Conservation (phyloP, 2,329 filamentous ascomycete genomes). For the Penicillium sp. region DNA sequence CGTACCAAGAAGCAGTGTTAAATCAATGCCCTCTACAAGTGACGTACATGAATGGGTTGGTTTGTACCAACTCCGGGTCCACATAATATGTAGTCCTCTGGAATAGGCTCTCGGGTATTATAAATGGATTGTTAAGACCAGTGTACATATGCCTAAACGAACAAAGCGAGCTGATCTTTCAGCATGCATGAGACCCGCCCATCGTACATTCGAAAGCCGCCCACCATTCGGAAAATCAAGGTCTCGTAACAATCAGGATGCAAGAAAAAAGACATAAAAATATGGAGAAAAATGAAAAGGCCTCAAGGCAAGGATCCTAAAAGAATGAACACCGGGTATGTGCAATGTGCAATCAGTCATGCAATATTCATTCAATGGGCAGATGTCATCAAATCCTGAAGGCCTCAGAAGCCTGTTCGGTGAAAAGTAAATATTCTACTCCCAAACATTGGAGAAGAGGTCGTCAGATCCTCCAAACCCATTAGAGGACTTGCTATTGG, state of each 20-base stretch:
- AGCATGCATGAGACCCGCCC: conserved; percentile 18
- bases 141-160: conserved; percentile 9
- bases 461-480: conserved; percentile 69
- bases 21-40: neutral
- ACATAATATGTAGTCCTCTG: neutral
- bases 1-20: neutral
- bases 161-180: conserved; percentile 8
- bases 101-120: conserved; percentile 5
- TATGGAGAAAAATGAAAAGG: neutral
- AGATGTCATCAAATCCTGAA: conserved; percentile 13
- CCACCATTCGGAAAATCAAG: conserved; percentile 10
- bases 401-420: neutral
- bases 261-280: neutral
- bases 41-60: neutral
- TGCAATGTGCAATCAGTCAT: conserved; percentile 5
- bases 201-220: conserved; percentile 14
- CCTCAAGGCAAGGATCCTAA: neutral
- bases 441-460: conserved; percentile 94
- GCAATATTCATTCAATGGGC: conserved; percentile 11
- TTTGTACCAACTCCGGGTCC: neutral
- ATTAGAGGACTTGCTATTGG: conserved; percentile 56
- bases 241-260: neutral
- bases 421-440: conserved; percentile 51
- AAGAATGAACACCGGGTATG: conserved; percentile 13
- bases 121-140: conserved; percentile 8